Conservation (phyloP, 345 rosid genomes). For the Angophora floribunda region DNA sequence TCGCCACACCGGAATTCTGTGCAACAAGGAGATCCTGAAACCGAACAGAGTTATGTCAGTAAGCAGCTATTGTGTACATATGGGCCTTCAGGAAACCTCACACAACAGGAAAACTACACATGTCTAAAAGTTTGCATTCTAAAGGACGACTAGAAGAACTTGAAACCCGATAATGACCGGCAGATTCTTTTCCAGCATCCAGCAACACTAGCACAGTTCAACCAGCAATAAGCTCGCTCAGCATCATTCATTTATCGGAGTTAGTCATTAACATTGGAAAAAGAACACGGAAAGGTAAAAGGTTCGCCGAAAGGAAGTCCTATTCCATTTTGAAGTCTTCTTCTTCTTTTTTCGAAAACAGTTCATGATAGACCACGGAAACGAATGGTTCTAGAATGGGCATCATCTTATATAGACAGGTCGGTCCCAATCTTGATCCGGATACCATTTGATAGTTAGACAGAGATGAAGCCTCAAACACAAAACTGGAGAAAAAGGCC, state of each 20-base stretch:
- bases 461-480: not conserved
- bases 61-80: not conserved
- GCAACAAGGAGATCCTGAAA: not conserved
- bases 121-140: not conserved
- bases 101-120: not conserved
- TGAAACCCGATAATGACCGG: not conserved
- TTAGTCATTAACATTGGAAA: not conserved
- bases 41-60: not conserved
- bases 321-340: not conserved
- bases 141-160: not conserved
- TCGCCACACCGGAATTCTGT: not conserved
- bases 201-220: not conserved
- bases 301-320: not conserved
- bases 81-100: not conserved
- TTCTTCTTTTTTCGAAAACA: not conserved
- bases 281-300: not conserved
- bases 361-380: not conserved
- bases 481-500: not conserved
- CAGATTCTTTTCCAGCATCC: not conserved
- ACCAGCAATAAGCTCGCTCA: not conserved
- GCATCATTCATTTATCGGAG: not conserved
- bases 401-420: not conserved
- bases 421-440: not conserved
- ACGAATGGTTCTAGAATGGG: not conserved
- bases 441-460: not conserved